Base-by-base conservation (phyloP, 345 rosid species). In the Geranium rotundifolium region DNA sequence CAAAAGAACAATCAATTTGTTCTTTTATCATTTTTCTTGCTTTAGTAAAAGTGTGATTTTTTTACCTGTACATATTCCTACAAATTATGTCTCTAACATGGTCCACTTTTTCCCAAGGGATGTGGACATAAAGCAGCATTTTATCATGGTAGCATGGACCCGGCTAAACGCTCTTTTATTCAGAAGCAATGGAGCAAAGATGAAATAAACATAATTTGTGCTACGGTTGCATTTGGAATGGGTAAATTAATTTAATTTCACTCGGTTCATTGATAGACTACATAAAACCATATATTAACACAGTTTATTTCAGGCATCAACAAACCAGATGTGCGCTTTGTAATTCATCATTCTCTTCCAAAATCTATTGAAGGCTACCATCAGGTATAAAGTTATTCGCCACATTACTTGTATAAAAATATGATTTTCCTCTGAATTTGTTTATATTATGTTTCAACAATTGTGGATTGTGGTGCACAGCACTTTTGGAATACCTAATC, bases 101-200 rank as follows among this genome's bases (percentile, higher is more conserved):
- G 34, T 49, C 19, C 62, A 18, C 67, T 71, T 19, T 13, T 59
- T 72, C 19, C 69, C 52, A 81, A 93, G 99, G 87, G 82, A 67
- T 90, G 66, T 76, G 96, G 95, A 63, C 99, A 93, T 69, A 93
- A 93, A 73, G 87, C 99, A 70, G 85, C 99, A 67, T 93, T 85
- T 74, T 93, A 90, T 72, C 99, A 93, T 82, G 99, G 95, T 52
- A 93, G 77, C 77, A 90, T 93, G 89, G 99, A 90, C 67, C 78
- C 91, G 69, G 67, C 80, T 29, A 82, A 86, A 57, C 91, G 99
- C 31, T 66, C 97, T 65, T 81, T 65, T 60, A 70, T 88, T 67
- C 99, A 93, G 76, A 86, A 72, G 78, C 99, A 90, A 77, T 93
- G 99, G 99, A 93, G 99, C 90, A 90, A 90, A 81, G 97, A 93